Evolutionary conservation across 1,139 yeast species (phyloP), one percentile per base, ranked within the genome.

Genomic region (Saccharomyces hybrid): DNA sequence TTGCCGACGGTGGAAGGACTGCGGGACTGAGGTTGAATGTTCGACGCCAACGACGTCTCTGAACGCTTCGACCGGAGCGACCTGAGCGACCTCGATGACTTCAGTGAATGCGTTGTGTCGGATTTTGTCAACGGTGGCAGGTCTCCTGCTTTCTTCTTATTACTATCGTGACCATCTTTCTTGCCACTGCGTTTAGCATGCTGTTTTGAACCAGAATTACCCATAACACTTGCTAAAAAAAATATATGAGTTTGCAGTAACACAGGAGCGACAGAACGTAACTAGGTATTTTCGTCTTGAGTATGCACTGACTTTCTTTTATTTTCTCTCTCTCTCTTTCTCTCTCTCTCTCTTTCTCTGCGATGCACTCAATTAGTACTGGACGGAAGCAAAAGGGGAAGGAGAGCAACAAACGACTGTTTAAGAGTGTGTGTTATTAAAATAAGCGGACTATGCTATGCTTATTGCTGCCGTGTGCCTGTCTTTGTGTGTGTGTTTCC

Each of bases 61-160:
- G 71, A 68, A 55, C 68, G 63, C 56, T 69, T 63, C 2, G 80
- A 75, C 51, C 75, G 70, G 48, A 78, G 65, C 51, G 78, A 75
- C 54, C 80, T 70, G 21, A 78, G 68, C 2, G 84, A 80, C 53
- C 83, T 71, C 4, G 78, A 68, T 11, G 82, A 78, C 61, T 74
- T 77, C 28, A 77, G 75, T 3, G 83, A 79, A 56, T 73, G 76
- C 53, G 78, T 76, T 1, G 86, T 80, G 66, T 80, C 83, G 24
- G 82, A 74, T 52, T 84, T 71, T 19, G 78, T 72, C 64, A 81
- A 24, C 19, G 42, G 77, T 14, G 82, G 78, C 21, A 77, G 74
- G 19, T 57, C 51, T 12, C 73, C 74, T 21, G 73, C 65, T 50
- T 64, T 59, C 47, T 65, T 55, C n/a, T 62, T 46, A 42, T 61